Evolutionary conservation across 495 filamentous ascomycete genomes (phyloP).

Genomic region (Talaromyces stipitatus): DNA sequence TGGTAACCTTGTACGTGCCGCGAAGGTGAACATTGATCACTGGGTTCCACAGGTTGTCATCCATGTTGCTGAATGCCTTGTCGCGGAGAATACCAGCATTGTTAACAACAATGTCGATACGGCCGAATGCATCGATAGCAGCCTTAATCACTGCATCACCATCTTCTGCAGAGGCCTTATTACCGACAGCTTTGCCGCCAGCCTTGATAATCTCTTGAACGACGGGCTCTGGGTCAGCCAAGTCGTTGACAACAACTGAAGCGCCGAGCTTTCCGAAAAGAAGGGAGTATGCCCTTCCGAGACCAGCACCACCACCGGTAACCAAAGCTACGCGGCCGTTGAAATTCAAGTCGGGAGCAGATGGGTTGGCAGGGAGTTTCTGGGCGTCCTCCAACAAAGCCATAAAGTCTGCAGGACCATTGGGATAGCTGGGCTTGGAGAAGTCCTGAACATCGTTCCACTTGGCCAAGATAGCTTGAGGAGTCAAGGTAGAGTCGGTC

Average conservation of each 20-base stretch:
- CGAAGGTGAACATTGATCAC: slow-evolving; percentile 89
- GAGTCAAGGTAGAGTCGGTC: slow-evolving; percentile 80
- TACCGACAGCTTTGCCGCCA: slow-evolving; percentile 86
- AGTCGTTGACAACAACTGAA: slow-evolving; percentile 88
- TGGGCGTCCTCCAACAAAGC: slow-evolving; percentile 75
- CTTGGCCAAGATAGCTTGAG: slow-evolving; percentile 77
- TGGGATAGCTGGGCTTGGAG: slow-evolving; percentile 74
- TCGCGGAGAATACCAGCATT: slow-evolving; percentile 96
- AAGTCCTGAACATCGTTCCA: slow-evolving; percentile 88
- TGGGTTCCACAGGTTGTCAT: slow-evolving; percentile 85
- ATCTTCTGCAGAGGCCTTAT: slow-evolving; percentile 91
- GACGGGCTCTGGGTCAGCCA: slow-evolving; percentile 85
- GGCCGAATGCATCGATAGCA: slow-evolving; percentile 89
- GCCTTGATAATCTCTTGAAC: slow-evolving; percentile 86
- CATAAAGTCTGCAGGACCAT: slow-evolving; percentile 85
- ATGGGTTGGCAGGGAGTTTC: slow-evolving; percentile 64
- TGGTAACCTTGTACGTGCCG: slow-evolving; percentile 95
- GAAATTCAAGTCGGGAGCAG: slow-evolving; percentile 76
- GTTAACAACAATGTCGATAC: slow-evolving; percentile 92
- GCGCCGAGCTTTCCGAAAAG: slow-evolving; percentile 88
- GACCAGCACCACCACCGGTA: slow-evolving; percentile 88
- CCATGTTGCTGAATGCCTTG: slow-evolving; percentile 98
- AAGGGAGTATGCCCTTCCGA: slow-evolving; percentile 87
- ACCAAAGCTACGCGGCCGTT: slow-evolving; percentile 86
- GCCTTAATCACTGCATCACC: slow-evolving; percentile 87